Evolutionary conservation across 306 rosid species (phyloP), one percentile per base, ranked within the genome.

Genomic region (Trifolium dubium): DNA sequence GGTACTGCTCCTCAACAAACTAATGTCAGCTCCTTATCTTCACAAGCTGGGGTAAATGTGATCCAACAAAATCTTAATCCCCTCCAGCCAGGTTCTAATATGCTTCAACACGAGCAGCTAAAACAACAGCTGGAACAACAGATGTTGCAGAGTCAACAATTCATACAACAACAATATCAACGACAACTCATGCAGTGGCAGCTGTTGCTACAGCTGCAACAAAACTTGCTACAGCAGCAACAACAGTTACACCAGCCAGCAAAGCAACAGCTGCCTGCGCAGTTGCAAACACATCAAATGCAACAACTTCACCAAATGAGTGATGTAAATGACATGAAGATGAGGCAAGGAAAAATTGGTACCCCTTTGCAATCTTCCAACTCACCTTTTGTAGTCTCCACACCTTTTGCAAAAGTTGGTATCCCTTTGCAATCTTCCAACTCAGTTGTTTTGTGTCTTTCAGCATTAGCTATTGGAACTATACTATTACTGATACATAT

Each of bases 321-420:
- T 81, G 97, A 94, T 79, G 90, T 74, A 12, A 89, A 74, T 79
- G 98, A 92, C 47, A 18, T 88, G 83, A 90, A 93, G 81, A 72
- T 85, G 83, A 89, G 98, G 75, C 99, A 63, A 31, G 92, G 85
- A 64, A 95, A 92, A 85, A 74, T 78, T 76, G 96, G 88, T 51
- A 94, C 99, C 8, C 99, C 96, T 32, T 75, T 91, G 89, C 98
- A 94, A 80, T 83, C 96, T 53, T 90, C 92, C 32, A 87, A 79
- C 87, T 95, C 99, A 10, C 97, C 99, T 69, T 95, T 87, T 84
- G 90, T 86, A 49, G 83, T 60, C 71, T 96, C 93, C 39, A 92
- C 23, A 23, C 23, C 23, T 23, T 23, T 23, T 23, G 23, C 23
- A 23, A 23, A 23, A 23, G 23, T 23, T 23, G 23, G 23, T 23